phyloP scores from a whole-genome alignment of 108 stramenopile genomes.

The Stephanodiscus minutulus region DNA sequence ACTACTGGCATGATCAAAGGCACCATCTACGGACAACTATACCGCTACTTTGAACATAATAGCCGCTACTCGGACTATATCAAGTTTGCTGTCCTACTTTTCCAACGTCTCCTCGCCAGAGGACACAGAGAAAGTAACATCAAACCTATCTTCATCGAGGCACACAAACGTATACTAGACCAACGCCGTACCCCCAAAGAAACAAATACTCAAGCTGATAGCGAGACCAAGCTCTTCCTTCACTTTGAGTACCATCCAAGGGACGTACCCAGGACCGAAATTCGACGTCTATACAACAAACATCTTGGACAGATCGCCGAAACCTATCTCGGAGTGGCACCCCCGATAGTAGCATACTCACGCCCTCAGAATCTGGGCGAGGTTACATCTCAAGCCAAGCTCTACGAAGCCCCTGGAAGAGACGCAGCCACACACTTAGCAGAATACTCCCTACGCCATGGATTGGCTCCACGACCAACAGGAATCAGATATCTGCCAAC shows the following conservation, averaged over 20 bases:
- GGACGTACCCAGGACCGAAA: conserved; percentile 8
- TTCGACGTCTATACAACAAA: conserved; percentile 11
- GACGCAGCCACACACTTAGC: no score
- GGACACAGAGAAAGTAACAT: background rate
- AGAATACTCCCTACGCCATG: no score
- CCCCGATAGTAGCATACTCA: conserved; percentile 21
- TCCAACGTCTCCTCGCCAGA: conserved; percentile 14
- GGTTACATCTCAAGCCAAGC: conserved; percentile 12
- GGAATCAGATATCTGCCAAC: no score
- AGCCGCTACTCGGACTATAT: conserved; percentile 18
- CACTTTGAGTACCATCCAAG: conserved; percentile 23
- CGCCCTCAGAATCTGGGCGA: conserved; percentile 20
- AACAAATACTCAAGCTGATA: background rate
- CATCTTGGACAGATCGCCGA: background rate
- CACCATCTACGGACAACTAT: conserved; percentile 10
- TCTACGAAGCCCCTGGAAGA: conserved; percentile 12
- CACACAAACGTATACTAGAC: background rate
- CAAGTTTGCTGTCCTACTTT: conserved; percentile 1
- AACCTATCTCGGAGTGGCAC: background rate
- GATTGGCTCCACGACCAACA: no score
- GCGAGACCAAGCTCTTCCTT: conserved; percentile 2
- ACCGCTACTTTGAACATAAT: conserved; percentile 26
- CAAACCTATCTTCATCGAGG: conserved; percentile 4
- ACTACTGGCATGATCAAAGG: conserved; percentile 24
- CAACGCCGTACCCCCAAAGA: background rate